Evolutionary conservation across 176 grass and related monocot species (phyloP).

Genomic region (Oryza meridionalis): DNA sequence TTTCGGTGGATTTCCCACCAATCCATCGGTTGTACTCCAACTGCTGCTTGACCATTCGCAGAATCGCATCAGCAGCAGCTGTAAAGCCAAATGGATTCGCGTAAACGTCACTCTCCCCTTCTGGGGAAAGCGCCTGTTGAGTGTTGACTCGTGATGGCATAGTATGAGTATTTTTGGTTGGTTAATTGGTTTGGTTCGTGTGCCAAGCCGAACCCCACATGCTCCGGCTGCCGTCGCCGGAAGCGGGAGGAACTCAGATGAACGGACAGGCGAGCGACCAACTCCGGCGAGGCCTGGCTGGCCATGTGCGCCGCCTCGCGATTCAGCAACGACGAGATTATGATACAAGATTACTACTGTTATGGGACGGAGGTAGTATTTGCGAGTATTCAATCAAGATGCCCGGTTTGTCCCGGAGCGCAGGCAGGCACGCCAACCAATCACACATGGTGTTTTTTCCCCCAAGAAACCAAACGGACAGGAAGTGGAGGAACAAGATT

Average conservation of each 20-base stretch:
- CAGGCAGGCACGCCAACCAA: background rate
- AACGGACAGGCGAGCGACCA: background rate
- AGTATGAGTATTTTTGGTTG: too few species aligned
- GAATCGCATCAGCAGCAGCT: background rate
- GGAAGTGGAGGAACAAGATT: background rate
- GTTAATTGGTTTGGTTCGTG: background rate
- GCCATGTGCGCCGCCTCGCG: too few species aligned
- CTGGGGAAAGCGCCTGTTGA: conserved; percentile 24
- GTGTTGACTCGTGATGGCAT: conserved; percentile 8
- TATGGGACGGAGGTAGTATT: too few species aligned
- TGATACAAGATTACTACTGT: too few species aligned
- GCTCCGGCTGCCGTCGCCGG: conserved; percentile 3
- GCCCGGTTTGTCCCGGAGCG: background rate
- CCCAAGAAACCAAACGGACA: background rate
- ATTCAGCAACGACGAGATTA: too few species aligned
- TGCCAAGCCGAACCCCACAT: conserved; percentile 19
- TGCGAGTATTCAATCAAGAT: background rate
- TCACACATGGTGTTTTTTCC: background rate
- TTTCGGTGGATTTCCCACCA: background rate
- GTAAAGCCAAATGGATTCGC: background rate
- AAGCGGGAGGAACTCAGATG: background rate
- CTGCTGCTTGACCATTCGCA: background rate
- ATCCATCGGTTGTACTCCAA: background rate
- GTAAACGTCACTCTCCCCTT: conserved; percentile 38
- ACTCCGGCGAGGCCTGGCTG: conserved; percentile 12